phyloP scores from a whole-genome alignment of 2,329 filamentous ascomycete genomes.

The Rhexocercosporidium sp. region DNA sequence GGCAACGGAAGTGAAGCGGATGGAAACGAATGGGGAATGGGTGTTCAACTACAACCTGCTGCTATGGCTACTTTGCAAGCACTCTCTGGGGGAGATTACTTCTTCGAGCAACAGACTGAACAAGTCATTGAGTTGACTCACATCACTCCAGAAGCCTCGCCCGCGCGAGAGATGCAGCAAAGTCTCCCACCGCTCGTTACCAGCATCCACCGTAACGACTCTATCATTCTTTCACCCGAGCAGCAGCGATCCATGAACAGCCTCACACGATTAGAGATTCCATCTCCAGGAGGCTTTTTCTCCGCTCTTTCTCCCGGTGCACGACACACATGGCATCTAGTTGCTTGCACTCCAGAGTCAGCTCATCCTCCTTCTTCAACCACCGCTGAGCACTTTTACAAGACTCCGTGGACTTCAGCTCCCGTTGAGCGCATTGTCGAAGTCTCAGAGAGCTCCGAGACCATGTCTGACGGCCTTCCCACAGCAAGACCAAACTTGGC shows the following conservation, averaged over 20 bases:
- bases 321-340: constrained; percentile 81
- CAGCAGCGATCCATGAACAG: constrained; percentile 68
- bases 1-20: constrained; percentile 59
- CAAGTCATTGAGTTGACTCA: constrained; percentile 56
- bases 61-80: constrained; percentile 82
- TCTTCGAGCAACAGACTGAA: constrained; percentile 64
- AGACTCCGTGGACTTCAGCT: constrained; percentile 70
- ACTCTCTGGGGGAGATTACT: constrained; percentile 64
- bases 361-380: constrained; percentile 77
- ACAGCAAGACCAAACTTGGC: constrained; percentile 64
- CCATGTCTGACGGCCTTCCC: constrained; percentile 64
- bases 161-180: constrained; percentile 58
- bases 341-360: constrained; percentile 57
- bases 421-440: constrained; percentile 74
- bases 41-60: constrained; percentile 76
- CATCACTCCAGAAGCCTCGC: constrained; percentile 30
- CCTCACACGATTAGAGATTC: constrained; percentile 83
- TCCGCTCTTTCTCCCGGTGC: constrained; percentile 78
- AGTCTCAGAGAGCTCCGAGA: constrained; percentile 55
- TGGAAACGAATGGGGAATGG: constrained; percentile 68
- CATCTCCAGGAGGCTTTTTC: constrained; percentile 92
- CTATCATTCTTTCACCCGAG: constrained; percentile 52
- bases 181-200: constrained; percentile 57
- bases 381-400: constrained; percentile 92
- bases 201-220: constrained; percentile 41